Conservation (phyloP, 208 protist genomes). For the Polymyxa betae region DNA sequence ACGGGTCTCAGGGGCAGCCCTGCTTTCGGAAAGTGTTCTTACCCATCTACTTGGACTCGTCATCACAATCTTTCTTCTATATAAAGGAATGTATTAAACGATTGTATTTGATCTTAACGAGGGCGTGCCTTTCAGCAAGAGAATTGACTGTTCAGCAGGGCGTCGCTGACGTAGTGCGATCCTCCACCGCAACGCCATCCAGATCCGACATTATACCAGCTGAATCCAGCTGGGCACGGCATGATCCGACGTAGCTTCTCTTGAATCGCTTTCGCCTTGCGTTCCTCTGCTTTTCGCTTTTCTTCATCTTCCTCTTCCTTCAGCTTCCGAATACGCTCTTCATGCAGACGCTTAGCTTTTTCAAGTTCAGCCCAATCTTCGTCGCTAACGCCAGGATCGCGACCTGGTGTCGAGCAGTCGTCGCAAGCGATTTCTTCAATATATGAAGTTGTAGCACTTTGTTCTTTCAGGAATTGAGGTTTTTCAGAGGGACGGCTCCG, state of each 20-base stretch:
- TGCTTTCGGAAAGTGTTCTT: no score
- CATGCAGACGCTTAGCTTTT: not conserved
- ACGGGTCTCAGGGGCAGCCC: no score
- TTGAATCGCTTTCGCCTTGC: conserved; percentile 1
- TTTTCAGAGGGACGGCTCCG: no score
- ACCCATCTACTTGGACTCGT: no score
- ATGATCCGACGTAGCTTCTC: conserved; percentile 6
- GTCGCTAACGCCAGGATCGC: not conserved
- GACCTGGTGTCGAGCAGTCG: not conserved
- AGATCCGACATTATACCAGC: not conserved
- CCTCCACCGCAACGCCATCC: conserved; percentile 18
- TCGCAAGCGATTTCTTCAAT: no score
- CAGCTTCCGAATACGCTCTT: not conserved
- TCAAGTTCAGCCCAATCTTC: not conserved
- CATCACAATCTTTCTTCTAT: no score
- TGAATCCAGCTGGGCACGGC: conserved; percentile 1
- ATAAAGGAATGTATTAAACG: no score
- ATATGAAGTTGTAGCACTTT: no score
- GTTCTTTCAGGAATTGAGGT: no score
- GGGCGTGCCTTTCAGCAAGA: no score
- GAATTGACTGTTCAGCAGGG: not conserved
- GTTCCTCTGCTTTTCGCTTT: not conserved
- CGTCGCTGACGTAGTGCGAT: conserved; percentile 13
- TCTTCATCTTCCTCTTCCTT: not conserved
- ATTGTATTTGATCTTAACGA: no score